These are phyloP conservation scores for Cladophialophora carrionii DNA, from an alignment of 2,329 filamentous ascomycete species.

Conservation along the genomic window DNA sequence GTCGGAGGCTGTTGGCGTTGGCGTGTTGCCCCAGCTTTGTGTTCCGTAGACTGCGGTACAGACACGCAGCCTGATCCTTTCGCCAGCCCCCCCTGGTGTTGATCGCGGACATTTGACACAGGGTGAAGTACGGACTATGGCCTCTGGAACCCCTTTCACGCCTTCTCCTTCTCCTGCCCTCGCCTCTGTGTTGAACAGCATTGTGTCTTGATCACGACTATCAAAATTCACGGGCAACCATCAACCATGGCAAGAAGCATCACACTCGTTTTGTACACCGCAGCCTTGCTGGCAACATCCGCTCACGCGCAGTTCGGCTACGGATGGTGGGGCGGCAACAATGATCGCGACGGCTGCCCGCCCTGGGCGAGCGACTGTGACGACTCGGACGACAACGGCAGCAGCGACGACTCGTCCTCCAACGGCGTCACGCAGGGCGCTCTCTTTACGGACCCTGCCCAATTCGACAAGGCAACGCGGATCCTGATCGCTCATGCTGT, in stretches of 20 bases:
- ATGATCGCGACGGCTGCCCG: conserved; percentile 18
- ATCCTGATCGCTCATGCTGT: conserved; percentile 40
- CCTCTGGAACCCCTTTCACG: not conserved
- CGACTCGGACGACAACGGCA: conserved; percentile 18
- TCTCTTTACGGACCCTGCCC: conserved; percentile 20
- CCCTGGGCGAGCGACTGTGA: conserved; percentile 13
- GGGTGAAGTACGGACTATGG: not conserved
- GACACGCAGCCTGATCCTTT: not conserved
- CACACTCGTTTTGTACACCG: conserved; percentile 12
- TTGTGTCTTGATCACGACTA: not conserved
- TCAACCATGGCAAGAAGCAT: conserved; percentile 15
- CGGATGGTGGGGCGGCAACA: conserved; percentile 17
- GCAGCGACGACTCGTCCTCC: conserved; percentile 16
- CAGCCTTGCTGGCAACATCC: conserved; percentile 15
- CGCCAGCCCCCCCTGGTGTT: conserved; percentile 1
- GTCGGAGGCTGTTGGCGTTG: not conserved
- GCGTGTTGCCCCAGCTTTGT: not conserved
- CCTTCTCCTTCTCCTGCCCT: not conserved
- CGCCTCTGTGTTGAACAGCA: not conserved
- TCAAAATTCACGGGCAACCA: not conserved
- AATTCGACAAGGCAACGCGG: conserved; percentile 24
- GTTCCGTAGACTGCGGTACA: conserved; percentile 5
- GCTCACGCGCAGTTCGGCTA: conserved; percentile 19
- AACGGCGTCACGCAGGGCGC: conserved; percentile 9
- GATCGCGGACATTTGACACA: conserved; percentile 2